Conservation (phyloP, 1,284 basidiomycete genomes). For the Cystobasidium slooffiae region DNA sequence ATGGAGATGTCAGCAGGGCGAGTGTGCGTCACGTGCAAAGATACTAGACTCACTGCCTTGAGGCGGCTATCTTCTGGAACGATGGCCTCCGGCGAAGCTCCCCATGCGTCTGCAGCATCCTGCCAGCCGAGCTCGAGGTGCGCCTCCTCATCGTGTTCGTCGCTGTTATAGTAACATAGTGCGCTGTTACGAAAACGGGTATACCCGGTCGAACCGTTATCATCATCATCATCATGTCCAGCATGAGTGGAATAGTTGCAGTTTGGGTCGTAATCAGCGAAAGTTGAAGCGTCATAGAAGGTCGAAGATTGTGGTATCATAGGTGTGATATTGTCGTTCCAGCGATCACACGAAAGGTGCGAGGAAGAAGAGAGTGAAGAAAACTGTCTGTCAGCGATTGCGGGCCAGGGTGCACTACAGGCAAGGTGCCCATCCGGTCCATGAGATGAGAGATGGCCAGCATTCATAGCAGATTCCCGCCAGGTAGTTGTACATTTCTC, state of each 20-base stretch:
- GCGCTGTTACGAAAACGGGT: slow-evolving; percentile 44
- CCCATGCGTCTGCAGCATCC: slow-evolving; percentile 18
- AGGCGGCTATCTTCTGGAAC: slow-evolving; percentile 47
- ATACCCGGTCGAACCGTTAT: slow-evolving; percentile 8
- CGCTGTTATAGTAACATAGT: slow-evolving; percentile 47
- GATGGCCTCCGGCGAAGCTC: slow-evolving; percentile 6
- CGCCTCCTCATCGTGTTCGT: slow-evolving; percentile 47
- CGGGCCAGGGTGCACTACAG: background rate
- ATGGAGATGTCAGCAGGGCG: background rate
- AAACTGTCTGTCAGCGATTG: background rate
- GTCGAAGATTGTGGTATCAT: background rate
- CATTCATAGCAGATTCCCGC: background rate
- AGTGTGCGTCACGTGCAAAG: background rate
- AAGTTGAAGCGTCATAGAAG: background rate
- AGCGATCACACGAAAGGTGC: background rate
- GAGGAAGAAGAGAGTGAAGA: background rate
- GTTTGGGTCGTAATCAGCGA: background rate
- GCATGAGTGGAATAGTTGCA: slow-evolving; percentile 17
- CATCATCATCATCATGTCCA: slow-evolving; percentile 22
- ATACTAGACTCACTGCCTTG: slow-evolving; percentile 40
- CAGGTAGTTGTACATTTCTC: background rate
- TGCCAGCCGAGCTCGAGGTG: slow-evolving; percentile 47
- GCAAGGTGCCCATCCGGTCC: slow-evolving; percentile 15
- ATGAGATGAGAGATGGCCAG: too few species aligned
- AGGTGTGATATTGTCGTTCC: background rate